Percentiles rank a stretch among this genome's conserved stretches.
phyloP scores from a whole-genome alignment of 768 basidiomycete species.

The Lactarius pseudohatsudake region DNA sequence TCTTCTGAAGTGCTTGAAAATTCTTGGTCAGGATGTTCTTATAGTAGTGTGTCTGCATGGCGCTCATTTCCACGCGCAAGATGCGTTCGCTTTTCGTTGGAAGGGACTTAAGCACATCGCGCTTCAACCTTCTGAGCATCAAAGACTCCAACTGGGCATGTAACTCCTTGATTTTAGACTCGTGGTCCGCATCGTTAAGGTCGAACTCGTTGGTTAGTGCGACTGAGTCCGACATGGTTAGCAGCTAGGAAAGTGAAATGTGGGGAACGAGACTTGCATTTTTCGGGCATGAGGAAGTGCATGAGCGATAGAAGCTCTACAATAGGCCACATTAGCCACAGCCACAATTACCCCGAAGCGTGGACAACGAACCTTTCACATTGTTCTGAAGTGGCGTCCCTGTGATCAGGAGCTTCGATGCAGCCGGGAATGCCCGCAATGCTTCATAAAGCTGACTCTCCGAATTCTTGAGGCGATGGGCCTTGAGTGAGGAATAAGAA shows the following conservation, averaged over 20 bases:
- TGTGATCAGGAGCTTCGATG: slow-evolving; percentile 93
- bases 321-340: slow-evolving; percentile 7
- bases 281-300: slow-evolving; percentile 99
- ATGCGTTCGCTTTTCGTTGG: slow-evolving; percentile 99
- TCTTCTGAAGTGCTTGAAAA: slow-evolving; percentile 88
- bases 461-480: slow-evolving; percentile 96
- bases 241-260: background rate
- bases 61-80: slow-evolving; percentile 94
- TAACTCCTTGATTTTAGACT: slow-evolving; percentile 91
- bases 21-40: slow-evolving; percentile 99
- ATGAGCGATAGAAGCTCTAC: slow-evolving; percentile 92
- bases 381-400: slow-evolving; percentile 99
- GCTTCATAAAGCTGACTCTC: slow-evolving; percentile 98
- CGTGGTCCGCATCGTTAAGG: slow-evolving; percentile 89
- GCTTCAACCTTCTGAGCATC: slow-evolving; percentile 94
- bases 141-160: slow-evolving; percentile 90
- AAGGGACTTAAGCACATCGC: slow-evolving; percentile 91
- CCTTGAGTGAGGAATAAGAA: slow-evolving; percentile 45
- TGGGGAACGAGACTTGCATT: slow-evolving; percentile 56
- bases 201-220: slow-evolving; percentile 95
- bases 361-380: slow-evolving; percentile 73
- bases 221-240: slow-evolving; percentile 49
- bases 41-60: slow-evolving; percentile 96
- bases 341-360: slow-evolving; percentile 23
- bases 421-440: slow-evolving; percentile 81